A percentile compares a stretch with the other conserved stretches of the same genome.
These are phyloP conservation scores for Emmonsia crescens DNA, from an alignment of 2,329 filamentous ascomycete species.

Conservation along the genomic window DNA sequence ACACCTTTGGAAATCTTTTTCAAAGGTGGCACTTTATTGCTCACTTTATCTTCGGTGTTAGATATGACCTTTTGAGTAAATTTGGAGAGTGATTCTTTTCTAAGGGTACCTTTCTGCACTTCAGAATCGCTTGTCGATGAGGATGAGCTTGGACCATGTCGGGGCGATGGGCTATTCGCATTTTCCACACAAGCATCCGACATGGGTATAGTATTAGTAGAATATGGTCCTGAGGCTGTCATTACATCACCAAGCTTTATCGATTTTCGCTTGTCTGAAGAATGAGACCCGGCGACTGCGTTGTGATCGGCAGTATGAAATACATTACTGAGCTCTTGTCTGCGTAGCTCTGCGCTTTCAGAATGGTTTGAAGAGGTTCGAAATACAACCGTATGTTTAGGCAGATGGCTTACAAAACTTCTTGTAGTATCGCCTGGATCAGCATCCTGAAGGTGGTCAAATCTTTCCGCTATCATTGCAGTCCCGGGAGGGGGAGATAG, in stretches of 20 bases:
- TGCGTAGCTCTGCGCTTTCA: slow-evolving; percentile 27
- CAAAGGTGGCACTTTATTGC: slow-evolving; percentile 12
- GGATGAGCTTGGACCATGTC: slow-evolving; percentile 7
- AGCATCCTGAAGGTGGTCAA: slow-evolving; percentile 42
- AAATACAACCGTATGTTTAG: slow-evolving; percentile 37
- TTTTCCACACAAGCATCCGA: neutral
- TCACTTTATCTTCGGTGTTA: slow-evolving; percentile 18
- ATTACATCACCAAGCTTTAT: neutral
- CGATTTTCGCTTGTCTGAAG: neutral
- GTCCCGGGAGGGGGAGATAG: slow-evolving; percentile 37
- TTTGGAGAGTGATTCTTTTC: slow-evolving; percentile 22
- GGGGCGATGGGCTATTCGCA: neutral
- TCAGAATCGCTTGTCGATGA: slow-evolving; percentile 17
- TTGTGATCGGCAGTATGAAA: slow-evolving; percentile 3
- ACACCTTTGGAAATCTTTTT: slow-evolving; percentile 15
- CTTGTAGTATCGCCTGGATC: slow-evolving; percentile 28
- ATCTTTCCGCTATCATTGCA: slow-evolving; percentile 35
- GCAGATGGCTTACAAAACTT: slow-evolving; percentile 14
- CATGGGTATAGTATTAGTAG: neutral
- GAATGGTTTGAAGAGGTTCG: slow-evolving; percentile 34
- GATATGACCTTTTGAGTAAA: slow-evolving; percentile 26
- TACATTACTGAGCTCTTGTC: neutral
- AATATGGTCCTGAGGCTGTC: neutral
- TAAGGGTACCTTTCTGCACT: slow-evolving; percentile 16
- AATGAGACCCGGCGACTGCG: neutral